Evolutionary conservation across 2,329 filamentous ascomycete species (phyloP), one percentile per base, ranked within the genome.

Genomic region (Xylaria polymorpha): DNA sequence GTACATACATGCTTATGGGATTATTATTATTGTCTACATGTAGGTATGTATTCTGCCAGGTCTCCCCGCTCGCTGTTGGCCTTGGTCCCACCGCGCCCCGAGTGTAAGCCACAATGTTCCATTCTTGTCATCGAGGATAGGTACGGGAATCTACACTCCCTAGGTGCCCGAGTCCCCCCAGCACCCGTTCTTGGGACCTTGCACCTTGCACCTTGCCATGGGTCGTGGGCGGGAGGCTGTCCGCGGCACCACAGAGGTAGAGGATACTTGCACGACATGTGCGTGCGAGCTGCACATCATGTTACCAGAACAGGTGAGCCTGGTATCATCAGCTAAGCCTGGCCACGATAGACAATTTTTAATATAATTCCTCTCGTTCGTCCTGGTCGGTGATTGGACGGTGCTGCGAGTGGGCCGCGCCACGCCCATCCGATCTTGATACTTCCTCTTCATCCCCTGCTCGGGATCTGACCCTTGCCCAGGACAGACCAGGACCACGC

Each of bases 371-470:
- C 37, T 64, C 41, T 39, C 35, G 43, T 57, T 29, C 22, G 22
- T 61, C 44, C 58, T 60, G 41, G 32, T 15, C 48, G 5, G 56
- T 51, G 61, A 68, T 68, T 68, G 68, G 68, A 37, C 39, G 29
- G 15, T 18, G 43, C 56, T 29, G 6, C 18, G 18, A 35, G 39
- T 55, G 32, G 51, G 15, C 59, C 59, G 51, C 69, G 69, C 69
- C 69, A 71, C 60, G 35, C 51, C 41, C 35, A n/a, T 63, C 59
- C 55, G 55, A 66, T 59, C 63, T 66, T 66, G 63, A 61, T 53
- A 50, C 57, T 43, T 41, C n/a, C 35, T 69, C 56, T 61, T 37
- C 35, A 44, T 53, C 51, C 61, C 57, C 62, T 57, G 44, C 48
- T 60, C 67, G 58, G 53, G 53, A 66, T 67, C 63, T 60, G 55